Evolutionary conservation across 2,329 filamentous ascomycete genomes (phyloP).

Genomic region (Colletotrichum sp.): DNA sequence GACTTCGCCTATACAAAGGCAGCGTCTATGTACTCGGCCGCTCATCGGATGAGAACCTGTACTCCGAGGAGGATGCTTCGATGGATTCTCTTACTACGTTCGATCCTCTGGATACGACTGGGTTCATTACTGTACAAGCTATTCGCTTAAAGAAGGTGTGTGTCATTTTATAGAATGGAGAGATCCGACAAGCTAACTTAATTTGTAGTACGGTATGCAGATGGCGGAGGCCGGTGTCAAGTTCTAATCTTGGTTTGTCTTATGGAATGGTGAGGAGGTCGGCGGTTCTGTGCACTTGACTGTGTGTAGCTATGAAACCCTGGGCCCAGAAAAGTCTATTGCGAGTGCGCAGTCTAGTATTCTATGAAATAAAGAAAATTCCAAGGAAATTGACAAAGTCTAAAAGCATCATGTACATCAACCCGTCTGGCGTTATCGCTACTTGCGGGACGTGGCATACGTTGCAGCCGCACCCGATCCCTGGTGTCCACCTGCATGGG

Average conservation of each 20-base stretch:
- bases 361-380: background rate
- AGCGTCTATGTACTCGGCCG: constrained; percentile 50
- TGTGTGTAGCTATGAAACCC: background rate
- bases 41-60: constrained; percentile 53
- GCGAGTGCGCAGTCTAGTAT: background rate
- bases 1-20: constrained; percentile 41
- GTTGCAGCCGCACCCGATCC: constrained; percentile 5
- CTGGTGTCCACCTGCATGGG: background rate
- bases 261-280: accelerated
- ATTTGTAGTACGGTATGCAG: background rate
- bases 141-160: background rate
- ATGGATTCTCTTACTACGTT: constrained; percentile 57
- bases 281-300: background rate
- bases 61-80: constrained; percentile 51
- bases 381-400: background rate
- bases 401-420: background rate
- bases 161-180: background rate
- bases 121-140: background rate
- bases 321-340: background rate
- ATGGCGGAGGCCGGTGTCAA: background rate
- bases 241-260: background rate
- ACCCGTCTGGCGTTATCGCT: background rate
- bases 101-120: constrained; percentile 40
- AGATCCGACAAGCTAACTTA: background rate
- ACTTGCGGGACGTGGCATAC: constrained; percentile 6